Conservation (phyloP, 2,329 filamentous ascomycete genomes). For the Trichophyton simii region DNA sequence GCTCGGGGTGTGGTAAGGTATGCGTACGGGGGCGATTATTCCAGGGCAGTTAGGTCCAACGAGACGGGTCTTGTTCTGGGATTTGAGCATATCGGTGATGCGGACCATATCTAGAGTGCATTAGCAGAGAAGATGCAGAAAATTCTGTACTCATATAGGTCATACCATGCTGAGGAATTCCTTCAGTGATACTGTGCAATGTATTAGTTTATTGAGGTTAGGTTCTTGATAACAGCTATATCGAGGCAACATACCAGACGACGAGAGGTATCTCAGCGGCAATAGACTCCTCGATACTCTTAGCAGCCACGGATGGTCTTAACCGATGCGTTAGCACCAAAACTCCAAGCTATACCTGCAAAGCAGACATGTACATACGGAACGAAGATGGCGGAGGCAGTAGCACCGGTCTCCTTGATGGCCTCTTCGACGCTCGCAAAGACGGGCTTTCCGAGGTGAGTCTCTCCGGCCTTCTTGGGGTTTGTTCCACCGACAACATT, state of each 20-base stretch:
- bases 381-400: slow-evolving; percentile 88
- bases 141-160: background rate
- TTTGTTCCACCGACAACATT: slow-evolving; percentile 97
- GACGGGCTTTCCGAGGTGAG: slow-evolving; percentile 82
- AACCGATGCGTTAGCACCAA: slow-evolving; percentile 18
- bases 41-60: slow-evolving; percentile 97
- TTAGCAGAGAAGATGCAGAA: background rate
- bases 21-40: slow-evolving; percentile 65
- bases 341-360: background rate
- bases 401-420: slow-evolving; percentile 79
- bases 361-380: slow-evolving; percentile 46
- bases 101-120: slow-evolving; percentile 75
- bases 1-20: background rate
- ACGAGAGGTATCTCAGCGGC: slow-evolving; percentile 84
- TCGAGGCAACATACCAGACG: slow-evolving; percentile 51
- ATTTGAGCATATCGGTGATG: slow-evolving; percentile 95
- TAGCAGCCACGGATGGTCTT: slow-evolving; percentile 80
- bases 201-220: slow-evolving; percentile 1
- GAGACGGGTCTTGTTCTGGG: slow-evolving; percentile 90
- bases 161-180: slow-evolving; percentile 90
- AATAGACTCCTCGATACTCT: slow-evolving; percentile 94
- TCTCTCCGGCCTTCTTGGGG: slow-evolving; percentile 91
- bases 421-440: slow-evolving; percentile 83
- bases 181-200: slow-evolving; percentile 64
- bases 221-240: background rate